A percentile compares a stretch with the other conserved stretches of the same genome.
These are phyloP conservation scores for Beauveria varroae DNA, from an alignment of 2,329 filamentous ascomycete genomes.

Conservation along the genomic window DNA sequence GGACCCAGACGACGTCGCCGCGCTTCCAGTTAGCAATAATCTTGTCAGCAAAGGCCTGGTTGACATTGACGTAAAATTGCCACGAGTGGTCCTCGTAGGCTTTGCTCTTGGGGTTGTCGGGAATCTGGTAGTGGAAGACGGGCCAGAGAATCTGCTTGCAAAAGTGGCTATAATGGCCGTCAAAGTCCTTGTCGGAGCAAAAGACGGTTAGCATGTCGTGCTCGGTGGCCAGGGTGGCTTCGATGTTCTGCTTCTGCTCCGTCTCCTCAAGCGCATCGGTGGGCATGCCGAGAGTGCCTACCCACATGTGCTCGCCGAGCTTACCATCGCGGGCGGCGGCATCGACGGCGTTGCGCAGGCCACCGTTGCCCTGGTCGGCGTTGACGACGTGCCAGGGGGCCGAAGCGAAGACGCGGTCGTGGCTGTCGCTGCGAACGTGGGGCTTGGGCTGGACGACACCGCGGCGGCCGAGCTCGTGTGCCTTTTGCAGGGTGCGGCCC, in stretches of 20 bases:
- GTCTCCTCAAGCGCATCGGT: constrained; percentile 74
- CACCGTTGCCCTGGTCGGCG: constrained; percentile 87
- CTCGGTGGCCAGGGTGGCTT: constrained; percentile 71
- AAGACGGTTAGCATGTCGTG: constrained; percentile 79
- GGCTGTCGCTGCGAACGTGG: constrained; percentile 50
- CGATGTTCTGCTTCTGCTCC: constrained; percentile 73
- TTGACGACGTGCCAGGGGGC: constrained; percentile 77
- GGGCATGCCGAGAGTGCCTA: constrained; percentile 89
- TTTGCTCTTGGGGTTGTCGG: constrained; percentile 96
- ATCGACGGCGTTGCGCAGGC: constrained; percentile 79
- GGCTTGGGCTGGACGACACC: constrained; percentile 49
- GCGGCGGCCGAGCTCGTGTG: constrained; percentile 48
- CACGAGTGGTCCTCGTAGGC: constrained; percentile 96
- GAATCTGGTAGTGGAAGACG: constrained; percentile 96
- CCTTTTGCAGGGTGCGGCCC: constrained; percentile 48
- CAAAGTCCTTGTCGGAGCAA: constrained; percentile 83
- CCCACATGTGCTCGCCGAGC: constrained; percentile 73
- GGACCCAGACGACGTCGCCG: constrained; percentile 88
- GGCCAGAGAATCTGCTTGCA: constrained; percentile 98
- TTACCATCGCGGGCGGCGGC: constrained; percentile 64
- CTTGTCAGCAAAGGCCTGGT: constrained; percentile 86
- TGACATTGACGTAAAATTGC: constrained; percentile 88
- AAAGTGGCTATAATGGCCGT: constrained; percentile 91
- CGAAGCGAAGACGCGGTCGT: constrained; percentile 64
- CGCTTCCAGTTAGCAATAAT: constrained; percentile 90